Evolutionary conservation across 129 eudicot species (phyloP).

Genomic region (Centrapalus pauciflorus): DNA sequence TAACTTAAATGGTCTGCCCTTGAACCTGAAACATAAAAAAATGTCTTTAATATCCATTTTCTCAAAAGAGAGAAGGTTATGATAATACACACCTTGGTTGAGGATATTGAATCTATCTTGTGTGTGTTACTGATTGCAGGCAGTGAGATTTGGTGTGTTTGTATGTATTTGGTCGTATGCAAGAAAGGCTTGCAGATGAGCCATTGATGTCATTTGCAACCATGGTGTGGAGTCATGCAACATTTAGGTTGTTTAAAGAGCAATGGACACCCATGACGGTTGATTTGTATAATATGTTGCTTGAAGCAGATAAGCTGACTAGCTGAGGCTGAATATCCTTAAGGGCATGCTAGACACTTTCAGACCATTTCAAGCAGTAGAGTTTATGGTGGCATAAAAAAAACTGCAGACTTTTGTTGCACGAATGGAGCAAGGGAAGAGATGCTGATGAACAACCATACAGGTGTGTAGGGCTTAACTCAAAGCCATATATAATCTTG

Average conservation of each 20-base stretch:
- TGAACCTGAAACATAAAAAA: no score
- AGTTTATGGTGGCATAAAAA: constrained; percentile 8
- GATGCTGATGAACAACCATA: no score
- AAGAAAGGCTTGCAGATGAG: constrained; percentile 16
- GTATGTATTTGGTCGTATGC: no score
- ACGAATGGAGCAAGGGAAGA: background rate
- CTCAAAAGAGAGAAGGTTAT: no score
- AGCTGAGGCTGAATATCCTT: no score
- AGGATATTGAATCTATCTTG: no score
- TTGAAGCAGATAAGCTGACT: constrained; percentile 1
- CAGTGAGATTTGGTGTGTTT: background rate
- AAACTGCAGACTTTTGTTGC: constrained; percentile 24
- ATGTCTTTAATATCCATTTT: no score
- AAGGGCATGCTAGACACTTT: constrained; percentile 17
- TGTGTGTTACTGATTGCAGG: no score
- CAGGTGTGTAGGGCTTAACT: background rate
- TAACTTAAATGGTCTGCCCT: no score
- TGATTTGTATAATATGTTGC: background rate
- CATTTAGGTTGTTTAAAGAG: background rate
- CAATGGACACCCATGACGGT: constrained; percentile 7
- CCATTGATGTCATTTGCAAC: constrained; percentile 12
- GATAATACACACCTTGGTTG: no score
- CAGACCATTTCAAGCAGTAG: constrained; percentile 1
- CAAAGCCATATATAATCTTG: no score
- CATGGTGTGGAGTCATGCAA: constrained; percentile 2